A percentile compares a stretch with the other conserved stretches of the same genome.
Evolutionary conservation across 441 rosid genomes (phyloP).

Genomic region (Syzygium syzygioides): DNA sequence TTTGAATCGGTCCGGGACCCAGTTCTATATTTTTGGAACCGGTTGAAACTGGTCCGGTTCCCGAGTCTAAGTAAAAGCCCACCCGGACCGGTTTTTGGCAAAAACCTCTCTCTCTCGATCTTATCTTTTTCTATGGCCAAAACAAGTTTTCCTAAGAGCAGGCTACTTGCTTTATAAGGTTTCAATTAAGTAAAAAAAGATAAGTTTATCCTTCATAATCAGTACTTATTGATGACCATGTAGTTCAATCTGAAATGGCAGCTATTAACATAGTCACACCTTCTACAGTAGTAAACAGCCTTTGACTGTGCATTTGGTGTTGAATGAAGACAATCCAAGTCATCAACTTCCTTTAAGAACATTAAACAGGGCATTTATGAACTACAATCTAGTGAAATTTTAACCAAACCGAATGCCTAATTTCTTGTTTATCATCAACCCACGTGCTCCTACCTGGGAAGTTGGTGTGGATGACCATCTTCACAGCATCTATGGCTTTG

Average conservation of each 20-base stretch:
- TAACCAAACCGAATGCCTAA: background rate
- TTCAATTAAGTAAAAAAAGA: background rate
- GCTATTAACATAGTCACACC: background rate
- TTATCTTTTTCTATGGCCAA: background rate
- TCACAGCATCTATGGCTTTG: slow-evolving; percentile 20
- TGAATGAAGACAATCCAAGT: background rate
- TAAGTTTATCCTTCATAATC: background rate
- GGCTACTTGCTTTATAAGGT: background rate
- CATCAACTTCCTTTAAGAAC: background rate
- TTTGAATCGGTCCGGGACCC: too few relatives aligned
- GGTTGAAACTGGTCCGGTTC: too few relatives aligned
- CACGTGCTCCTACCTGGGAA: slow-evolving; percentile 23
- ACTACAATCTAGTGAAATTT: background rate
- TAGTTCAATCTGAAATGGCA: background rate
- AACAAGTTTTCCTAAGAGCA: background rate
- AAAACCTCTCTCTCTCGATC: fast-evolving
- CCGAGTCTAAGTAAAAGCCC: too few relatives aligned
- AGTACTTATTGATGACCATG: background rate
- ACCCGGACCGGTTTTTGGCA: too few relatives aligned
- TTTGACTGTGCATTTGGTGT: background rate
- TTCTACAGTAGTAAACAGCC: background rate
- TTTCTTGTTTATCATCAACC: slow-evolving; percentile 15
- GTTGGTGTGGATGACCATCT: slow-evolving; percentile 24
- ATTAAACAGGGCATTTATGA: background rate
- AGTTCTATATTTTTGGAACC: too few relatives aligned